phyloP scores from a whole-genome alignment of 1,139 yeast species.

The Geotrichum siamense region DNA sequence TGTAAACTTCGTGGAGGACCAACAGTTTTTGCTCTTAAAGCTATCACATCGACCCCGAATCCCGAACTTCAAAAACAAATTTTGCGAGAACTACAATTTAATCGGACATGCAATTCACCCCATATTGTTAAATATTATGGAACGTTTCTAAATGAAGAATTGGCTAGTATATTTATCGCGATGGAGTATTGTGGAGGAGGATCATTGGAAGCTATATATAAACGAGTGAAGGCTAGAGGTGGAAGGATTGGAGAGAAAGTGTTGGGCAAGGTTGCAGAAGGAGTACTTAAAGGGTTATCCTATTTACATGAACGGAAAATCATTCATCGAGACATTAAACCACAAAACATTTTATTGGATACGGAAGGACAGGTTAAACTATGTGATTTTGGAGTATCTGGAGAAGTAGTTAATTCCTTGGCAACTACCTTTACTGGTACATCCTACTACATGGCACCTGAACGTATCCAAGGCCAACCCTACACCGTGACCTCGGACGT shows the following conservation, averaged over 20 bases:
- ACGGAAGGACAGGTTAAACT: constrained; percentile 72
- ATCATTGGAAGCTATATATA: constrained; percentile 85
- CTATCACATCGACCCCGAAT: constrained; percentile 71
- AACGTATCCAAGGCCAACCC: constrained; percentile 89
- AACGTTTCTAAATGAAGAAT: constrained; percentile 70
- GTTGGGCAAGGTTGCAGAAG: constrained; percentile 79
- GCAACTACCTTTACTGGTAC: constrained; percentile 98
- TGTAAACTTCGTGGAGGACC: constrained; percentile 50
- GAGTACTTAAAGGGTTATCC: constrained; percentile 74
- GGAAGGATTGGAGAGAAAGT: constrained; percentile 91
- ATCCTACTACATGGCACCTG: constrained; percentile 97
- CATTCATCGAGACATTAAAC: constrained; percentile 86
- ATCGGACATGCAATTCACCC: constrained; percentile 71
- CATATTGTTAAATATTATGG: constrained; percentile 90
- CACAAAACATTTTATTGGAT: constrained; percentile 80
- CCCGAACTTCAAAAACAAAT: constrained; percentile 77
- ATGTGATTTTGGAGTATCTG: constrained; percentile 98
- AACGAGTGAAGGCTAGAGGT: constrained; percentile 52
- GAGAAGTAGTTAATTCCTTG: constrained; percentile 88
- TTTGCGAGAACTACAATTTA: constrained; percentile 80
- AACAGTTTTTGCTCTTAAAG: constrained; percentile 77
- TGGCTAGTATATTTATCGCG: constrained; percentile 76
- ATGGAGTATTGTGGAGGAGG: constrained; percentile 97
- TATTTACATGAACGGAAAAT: constrained; percentile 82
- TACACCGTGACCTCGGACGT: constrained; percentile 92